These are phyloP conservation scores for Globisporangium nodosum DNA, from an alignment of 352 stramenopile genomes.

Conservation along the genomic window DNA sequence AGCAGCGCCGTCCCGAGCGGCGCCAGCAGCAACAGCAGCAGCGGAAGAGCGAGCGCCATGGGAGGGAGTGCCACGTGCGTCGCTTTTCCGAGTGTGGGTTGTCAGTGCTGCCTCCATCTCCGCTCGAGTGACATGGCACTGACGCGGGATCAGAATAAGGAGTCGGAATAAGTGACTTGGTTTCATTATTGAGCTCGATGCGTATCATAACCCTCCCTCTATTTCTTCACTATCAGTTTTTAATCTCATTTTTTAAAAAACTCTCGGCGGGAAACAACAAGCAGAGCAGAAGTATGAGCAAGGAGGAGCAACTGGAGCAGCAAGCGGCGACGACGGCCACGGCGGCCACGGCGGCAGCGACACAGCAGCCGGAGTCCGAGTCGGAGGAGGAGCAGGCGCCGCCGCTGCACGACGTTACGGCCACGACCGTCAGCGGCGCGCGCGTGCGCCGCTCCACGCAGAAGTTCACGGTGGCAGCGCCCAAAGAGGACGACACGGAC, in stretches of 20 bases:
- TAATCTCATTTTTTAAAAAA: not conserved
- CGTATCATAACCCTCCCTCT: not conserved
- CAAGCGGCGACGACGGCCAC: not conserved
- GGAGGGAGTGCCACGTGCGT: not conserved
- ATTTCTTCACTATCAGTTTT: not conserved
- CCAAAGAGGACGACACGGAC: constrained; percentile 44
- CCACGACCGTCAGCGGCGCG: constrained; percentile 25
- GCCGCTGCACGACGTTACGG: constrained; percentile 11
- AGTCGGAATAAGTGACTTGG: too few relatives aligned
- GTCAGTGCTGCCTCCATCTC: not conserved
- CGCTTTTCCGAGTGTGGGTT: not conserved
- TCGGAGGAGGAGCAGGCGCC: constrained; percentile 7
- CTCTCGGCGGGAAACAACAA: not conserved
- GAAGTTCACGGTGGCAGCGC: constrained; percentile 53
- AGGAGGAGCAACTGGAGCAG: not conserved
- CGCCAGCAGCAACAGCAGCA: constrained; percentile 18
- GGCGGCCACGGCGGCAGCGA: not conserved
- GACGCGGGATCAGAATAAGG: too few relatives aligned
- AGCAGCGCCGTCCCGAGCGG: constrained; percentile 16
- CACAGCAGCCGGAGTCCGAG: not conserved
- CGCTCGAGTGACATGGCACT: too few relatives aligned
- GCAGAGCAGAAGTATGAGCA: not conserved
- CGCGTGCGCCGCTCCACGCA: constrained; percentile 63
- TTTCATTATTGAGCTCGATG: too few relatives aligned
- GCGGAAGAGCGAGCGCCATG: not conserved